Percentiles rank a stretch among this genome's conserved stretches.
phyloP scores from a whole-genome alignment of 805 yeast species.

The Suhomyces canberraensis region DNA sequence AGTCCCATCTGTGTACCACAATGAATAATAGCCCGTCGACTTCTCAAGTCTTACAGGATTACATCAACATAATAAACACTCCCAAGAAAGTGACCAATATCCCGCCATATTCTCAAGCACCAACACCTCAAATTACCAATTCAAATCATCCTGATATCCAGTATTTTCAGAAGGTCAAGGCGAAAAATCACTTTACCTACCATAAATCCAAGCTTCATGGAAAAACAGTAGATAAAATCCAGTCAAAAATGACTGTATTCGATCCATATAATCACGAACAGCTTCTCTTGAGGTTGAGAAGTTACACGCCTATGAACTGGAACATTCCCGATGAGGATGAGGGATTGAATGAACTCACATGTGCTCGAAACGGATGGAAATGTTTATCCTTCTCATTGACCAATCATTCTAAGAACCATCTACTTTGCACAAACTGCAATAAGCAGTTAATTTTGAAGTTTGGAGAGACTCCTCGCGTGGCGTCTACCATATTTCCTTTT shows the following conservation, averaged over 20 bases:
- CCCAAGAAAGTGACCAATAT: conserved; percentile 13
- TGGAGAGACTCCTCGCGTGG: neutral
- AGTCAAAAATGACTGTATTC: conserved; percentile 18
- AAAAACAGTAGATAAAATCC: conserved; percentile 11
- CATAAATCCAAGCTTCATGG: conserved; percentile 26
- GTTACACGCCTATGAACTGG: conserved; percentile 51
- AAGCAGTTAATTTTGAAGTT: conserved; percentile 28
- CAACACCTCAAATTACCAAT: conserved; percentile 12
- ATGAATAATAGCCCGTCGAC: conserved; percentile 16
- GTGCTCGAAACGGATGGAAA: conserved; percentile 54
- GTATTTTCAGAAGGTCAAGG: conserved; percentile 34
- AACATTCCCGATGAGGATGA: conserved; percentile 21
- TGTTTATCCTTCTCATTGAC: conserved; percentile 32
- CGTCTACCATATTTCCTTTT: conserved; percentile 8
- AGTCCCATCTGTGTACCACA: neutral
- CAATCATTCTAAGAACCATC: conserved; percentile 25
- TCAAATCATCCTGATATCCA: conserved; percentile 37
- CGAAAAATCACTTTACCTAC: conserved; percentile 35
- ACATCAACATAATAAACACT: conserved; percentile 18
- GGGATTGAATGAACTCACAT: conserved; percentile 42
- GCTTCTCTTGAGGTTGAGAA: conserved; percentile 39
- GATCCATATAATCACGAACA: conserved; percentile 36
- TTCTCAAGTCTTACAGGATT: conserved; percentile 23
- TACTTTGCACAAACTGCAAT: conserved; percentile 33
- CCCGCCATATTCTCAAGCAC: conserved; percentile 1